Evolutionary conservation across 2,329 filamentous ascomycete species (phyloP).

Genomic region (Penicillium concentricum): DNA sequence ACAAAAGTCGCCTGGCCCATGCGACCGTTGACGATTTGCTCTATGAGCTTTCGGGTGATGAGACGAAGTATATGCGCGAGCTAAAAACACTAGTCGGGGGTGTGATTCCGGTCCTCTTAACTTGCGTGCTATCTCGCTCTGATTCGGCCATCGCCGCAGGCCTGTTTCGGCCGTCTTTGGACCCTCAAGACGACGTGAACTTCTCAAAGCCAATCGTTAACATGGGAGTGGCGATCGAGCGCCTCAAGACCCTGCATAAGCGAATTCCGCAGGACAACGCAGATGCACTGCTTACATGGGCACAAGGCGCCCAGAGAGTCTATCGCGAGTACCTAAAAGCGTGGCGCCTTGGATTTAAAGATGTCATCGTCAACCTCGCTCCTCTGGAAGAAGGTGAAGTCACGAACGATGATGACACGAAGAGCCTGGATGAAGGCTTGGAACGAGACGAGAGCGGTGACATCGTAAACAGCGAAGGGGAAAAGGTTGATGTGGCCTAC

Average conservation of each 20-base stretch:
- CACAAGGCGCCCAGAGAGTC: conserved; percentile 70
- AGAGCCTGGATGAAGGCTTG: conserved; percentile 54
- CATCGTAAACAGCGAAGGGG: conserved; percentile 70
- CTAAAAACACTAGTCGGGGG: conserved; percentile 91
- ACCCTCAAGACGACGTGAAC: conserved; percentile 57
- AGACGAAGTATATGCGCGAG: conserved; percentile 84
- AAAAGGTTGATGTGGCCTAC: conserved; percentile 91
- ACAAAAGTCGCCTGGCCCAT: conserved; percentile 63
- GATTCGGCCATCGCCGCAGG: conserved; percentile 63
- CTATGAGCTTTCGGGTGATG: conserved; percentile 76
- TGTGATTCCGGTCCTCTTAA: conserved; percentile 87
- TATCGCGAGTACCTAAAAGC: conserved; percentile 83
- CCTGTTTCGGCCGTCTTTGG: conserved; percentile 62
- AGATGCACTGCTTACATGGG: conserved; percentile 75
- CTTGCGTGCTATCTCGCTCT: conserved; percentile 74
- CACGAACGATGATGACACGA: conserved; percentile 43
- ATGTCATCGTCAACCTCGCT: conserved; percentile 89
- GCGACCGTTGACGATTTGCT: conserved; percentile 75
- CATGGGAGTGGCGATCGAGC: conserved; percentile 89
- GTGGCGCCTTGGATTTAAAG: conserved; percentile 92
- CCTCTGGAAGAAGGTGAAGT: conserved; percentile 66
- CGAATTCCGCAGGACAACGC: conserved; percentile 73
- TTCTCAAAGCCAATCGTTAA: conserved; percentile 85
- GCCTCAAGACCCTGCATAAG: conserved; percentile 75
- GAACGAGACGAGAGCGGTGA: conserved; percentile 60